Conservation (phyloP, 1,284 basidiomycete genomes). For the Papiliotrema nemorosa region DNA sequence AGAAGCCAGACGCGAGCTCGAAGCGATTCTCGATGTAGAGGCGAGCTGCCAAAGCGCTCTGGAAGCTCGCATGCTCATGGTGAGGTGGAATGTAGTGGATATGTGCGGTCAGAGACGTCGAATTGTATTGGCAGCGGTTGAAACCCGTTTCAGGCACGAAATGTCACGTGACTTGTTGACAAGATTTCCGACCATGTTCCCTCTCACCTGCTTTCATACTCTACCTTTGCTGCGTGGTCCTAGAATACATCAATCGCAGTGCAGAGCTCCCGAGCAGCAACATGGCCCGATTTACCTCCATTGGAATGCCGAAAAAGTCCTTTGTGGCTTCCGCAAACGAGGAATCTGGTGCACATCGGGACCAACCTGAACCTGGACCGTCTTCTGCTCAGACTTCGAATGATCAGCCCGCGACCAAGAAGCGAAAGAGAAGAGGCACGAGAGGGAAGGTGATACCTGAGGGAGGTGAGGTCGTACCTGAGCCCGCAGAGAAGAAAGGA, state of each 20-base stretch:
- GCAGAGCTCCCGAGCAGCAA: too few relatives aligned
- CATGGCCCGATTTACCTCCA: constrained; percentile 51
- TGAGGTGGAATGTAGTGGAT: background rate
- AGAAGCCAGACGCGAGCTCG: constrained; percentile 1
- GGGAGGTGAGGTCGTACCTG: background rate
- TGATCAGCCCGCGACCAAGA: constrained; percentile 12
- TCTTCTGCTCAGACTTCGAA: constrained; percentile 7
- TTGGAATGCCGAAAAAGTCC: constrained; percentile 46
- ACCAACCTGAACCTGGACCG: constrained; percentile 17
- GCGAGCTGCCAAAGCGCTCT: background rate
- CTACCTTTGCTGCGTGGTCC: too few relatives aligned
- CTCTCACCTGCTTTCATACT: too few relatives aligned
- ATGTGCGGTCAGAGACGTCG: background rate
- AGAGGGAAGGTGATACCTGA: constrained; percentile 5
- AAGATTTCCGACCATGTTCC: background rate
- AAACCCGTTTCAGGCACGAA: background rate
- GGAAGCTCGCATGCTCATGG: background rate
- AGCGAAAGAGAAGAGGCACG: constrained; percentile 13
- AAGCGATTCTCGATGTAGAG: too few relatives aligned
- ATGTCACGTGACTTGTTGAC: background rate
- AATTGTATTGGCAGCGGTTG: background rate
- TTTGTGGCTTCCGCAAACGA: constrained; percentile 46
- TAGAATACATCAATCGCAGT: too few relatives aligned
- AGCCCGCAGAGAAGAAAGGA: constrained; percentile 9
- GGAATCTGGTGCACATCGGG: constrained; percentile 23